Evolutionary conservation across 108 stramenopile species (phyloP).

Genomic region (Aurantiochytrium sp.): DNA sequence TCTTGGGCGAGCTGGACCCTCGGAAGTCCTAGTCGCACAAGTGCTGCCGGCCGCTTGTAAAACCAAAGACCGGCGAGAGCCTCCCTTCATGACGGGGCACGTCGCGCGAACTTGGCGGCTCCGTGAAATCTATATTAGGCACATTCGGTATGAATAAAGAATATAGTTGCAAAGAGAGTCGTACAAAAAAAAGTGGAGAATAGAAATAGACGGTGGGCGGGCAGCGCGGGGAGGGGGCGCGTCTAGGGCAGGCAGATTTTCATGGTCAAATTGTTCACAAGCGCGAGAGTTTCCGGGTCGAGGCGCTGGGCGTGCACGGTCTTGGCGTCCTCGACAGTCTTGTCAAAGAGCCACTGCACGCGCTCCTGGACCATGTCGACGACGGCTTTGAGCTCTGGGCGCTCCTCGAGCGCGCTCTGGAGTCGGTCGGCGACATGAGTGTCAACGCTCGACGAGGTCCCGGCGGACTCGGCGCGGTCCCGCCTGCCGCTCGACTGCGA

Average conservation of each 20-base stretch:
- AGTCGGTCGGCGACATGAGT: neutral
- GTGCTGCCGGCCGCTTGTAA: too few species aligned
- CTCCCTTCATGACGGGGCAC: too few species aligned
- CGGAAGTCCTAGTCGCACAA: neutral
- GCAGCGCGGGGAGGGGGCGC: neutral
- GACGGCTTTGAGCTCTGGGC: neutral
- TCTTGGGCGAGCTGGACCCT: neutral
- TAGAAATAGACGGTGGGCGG: neutral
- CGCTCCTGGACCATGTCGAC: constrained; percentile 3
- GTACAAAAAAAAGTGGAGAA: neutral
- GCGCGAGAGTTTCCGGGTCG: neutral
- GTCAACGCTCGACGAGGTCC: neutral
- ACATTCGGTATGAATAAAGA: too few species aligned
- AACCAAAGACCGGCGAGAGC: too few species aligned
- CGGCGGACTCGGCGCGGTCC: neutral
- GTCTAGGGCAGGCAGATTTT: neutral
- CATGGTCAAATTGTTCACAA: constrained; percentile 5
- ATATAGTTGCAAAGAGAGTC: too few species aligned
- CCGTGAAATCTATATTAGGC: too few species aligned
- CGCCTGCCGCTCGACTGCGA: neutral
- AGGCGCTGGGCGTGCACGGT: neutral
- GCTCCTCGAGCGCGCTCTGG: neutral
- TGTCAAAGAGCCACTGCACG: neutral
- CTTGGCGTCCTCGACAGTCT: neutral
- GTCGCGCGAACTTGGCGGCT: too few species aligned